Base-by-base conservation (phyloP, 139 green algal species). In the Chlorella sp. region DNA sequence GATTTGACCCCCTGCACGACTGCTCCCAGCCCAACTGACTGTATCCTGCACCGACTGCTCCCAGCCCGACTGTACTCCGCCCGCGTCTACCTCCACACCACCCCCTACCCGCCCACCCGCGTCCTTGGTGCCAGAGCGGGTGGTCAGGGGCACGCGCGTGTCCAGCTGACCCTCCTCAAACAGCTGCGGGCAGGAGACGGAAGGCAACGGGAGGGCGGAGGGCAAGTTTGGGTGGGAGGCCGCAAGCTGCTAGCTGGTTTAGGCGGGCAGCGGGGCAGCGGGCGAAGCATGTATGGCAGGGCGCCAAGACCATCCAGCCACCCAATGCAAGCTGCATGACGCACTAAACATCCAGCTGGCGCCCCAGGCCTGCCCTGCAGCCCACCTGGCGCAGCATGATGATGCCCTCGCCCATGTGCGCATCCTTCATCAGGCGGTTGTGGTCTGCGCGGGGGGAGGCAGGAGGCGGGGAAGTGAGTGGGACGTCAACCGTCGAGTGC, bases 351-450 rank as follows among this genome's bases (percentile, higher is more conserved):
- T n/a, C n/a, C n/a, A n/a, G n/a, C n/a, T 67, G 58, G 58, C 9
- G 58, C 16, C 5, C 19, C 58, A 67, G 32, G 58, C 58, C 19
- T 67, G 9, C 51, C 13, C 68, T 48, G n/a, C 72, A 8, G 11
- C 80, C 32, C 65, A 86, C 85, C 85, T 87, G 69, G 69, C 85
- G 85, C 74, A 89, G 72, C 16, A 72, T 62, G 14, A 89, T 7
- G 76, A 40, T 73, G 30, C 85, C 85, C 58, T 82, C 73, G 16
- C 85, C 85, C 85, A 89, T 89, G 56, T 82, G 56, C 1, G 54
- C 60, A 38, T 89, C 85, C 80, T 89, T 89, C 38, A 75, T 26
- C 46, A 89, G 72, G 41, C 70, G 54, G 80, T 89, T 89, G 74
- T 89, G 68, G 58, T 89, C 73, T 81, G 76, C 28, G 13, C 1